phyloP scores from a whole-genome alignment of 2,329 filamentous ascomycete species.

The Pyrenophora tritici-repentis region DNA sequence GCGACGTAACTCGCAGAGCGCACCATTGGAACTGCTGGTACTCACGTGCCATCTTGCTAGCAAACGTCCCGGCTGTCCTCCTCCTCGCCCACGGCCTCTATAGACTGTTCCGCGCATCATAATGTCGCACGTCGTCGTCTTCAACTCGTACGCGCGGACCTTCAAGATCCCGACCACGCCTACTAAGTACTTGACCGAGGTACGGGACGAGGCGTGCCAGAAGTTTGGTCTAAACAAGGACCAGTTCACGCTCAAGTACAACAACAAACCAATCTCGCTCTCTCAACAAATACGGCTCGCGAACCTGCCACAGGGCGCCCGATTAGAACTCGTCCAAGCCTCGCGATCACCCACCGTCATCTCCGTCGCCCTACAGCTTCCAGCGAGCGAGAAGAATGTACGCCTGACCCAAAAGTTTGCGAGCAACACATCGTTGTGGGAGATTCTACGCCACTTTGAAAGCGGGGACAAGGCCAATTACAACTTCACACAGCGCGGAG shows the following conservation, averaged over 20 bases:
- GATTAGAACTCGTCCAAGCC: slow-evolving; percentile 86
- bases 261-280: slow-evolving; percentile 84
- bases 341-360: slow-evolving; percentile 85
- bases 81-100: slow-evolving; percentile 35
- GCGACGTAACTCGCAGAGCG: slow-evolving; percentile 30
- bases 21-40: slow-evolving; percentile 36
- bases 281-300: slow-evolving; percentile 83
- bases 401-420: slow-evolving; percentile 84
- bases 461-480: slow-evolving; percentile 55
- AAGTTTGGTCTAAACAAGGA: slow-evolving; percentile 76
- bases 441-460: slow-evolving; percentile 88
- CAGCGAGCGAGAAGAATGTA: slow-evolving; percentile 55
- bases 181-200: slow-evolving; percentile 78
- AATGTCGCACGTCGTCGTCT: slow-evolving; percentile 87
- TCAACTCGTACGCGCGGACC: slow-evolving; percentile 77
- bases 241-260: slow-evolving; percentile 83
- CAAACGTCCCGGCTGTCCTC: slow-evolving; percentile 33
- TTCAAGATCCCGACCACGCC: slow-evolving; percentile 83
- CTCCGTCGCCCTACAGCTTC: slow-evolving; percentile 85
- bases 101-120: slow-evolving; percentile 55
- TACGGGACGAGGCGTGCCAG: slow-evolving; percentile 83
- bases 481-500: slow-evolving; percentile 83
- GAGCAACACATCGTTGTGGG: slow-evolving; percentile 87
- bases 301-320: slow-evolving; percentile 81
- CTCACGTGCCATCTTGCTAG: slow-evolving; percentile 30